Evolutionary conservation across 495 filamentous ascomycete genomes (phyloP), one percentile per base, ranked within the genome.

Genomic region (Aspergillus sparsus): DNA sequence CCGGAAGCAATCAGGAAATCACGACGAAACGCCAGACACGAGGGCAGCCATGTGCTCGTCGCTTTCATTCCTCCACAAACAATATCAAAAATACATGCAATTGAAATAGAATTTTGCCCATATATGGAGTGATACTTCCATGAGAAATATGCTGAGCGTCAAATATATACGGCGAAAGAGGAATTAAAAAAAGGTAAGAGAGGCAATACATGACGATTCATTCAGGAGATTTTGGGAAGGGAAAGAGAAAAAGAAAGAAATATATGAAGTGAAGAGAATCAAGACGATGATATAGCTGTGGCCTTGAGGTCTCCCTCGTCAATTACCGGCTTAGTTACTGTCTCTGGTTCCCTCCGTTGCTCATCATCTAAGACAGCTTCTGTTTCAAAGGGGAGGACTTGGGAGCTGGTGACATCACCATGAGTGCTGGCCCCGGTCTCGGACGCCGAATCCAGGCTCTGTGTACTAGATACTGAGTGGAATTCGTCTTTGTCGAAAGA

Each of bases 391-490:
- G 10, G 11, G 7, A 35, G 37, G 13, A 36, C 50, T 11, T 55
- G 44, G 9, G 56, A 49, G 32, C 32, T 35, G 16, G 57, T 39
- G 10, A 36, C 31, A 9, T 57, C 55, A 44, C 54, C 55, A 42
- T 58, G 49, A 5, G 55, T 44, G 36, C 55, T 59, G 31, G 50
- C 34, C n/a, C 53, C 58, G 1, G 15, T 58, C 39, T 64, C 63
- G 13, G 66, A 59, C 6, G 36, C 63, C 11, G 42, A 52, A 47
- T 64, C 63, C 33, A 58, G 63, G 16, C 59, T 37, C 15, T 53
- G 49, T 7, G 34, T 55, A 35, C 58, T 68, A 6, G 63, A 68
- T 3, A 67, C 83, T 66, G 74, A 89, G 80, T 73, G 86, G 60
- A 77, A 79, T 18, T 76, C 74, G 0, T 77, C 75, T 60, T 66